Evolutionary conservation across 495 filamentous ascomycete species (phyloP).

Genomic region (Penicillium riverlandense): DNA sequence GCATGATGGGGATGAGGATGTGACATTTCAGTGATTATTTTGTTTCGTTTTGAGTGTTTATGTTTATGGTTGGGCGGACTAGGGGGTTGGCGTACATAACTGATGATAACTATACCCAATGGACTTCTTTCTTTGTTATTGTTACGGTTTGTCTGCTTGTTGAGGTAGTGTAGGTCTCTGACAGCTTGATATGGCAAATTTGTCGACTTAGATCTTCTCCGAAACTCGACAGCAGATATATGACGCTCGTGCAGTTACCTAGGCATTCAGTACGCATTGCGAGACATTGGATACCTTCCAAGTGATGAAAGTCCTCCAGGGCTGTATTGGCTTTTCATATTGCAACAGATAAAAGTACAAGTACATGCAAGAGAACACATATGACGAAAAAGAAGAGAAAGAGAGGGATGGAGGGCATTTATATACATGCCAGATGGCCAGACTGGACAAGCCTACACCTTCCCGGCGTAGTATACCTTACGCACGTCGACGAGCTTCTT

Average conservation of each 20-base stretch:
- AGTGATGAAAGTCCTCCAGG: no score
- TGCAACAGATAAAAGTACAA: constrained; percentile 13
- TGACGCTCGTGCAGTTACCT: no score
- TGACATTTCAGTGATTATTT: constrained; percentile 24
- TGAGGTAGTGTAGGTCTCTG: no score
- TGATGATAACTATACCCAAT: background rate
- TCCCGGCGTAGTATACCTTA: constrained; percentile 94
- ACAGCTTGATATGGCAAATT: no score
- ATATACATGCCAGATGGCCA: constrained; percentile 31
- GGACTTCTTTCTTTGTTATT: no score
- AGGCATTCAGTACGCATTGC: no score
- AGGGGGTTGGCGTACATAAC: no score
- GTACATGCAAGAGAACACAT: constrained; percentile 24
- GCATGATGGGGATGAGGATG: constrained; percentile 24
- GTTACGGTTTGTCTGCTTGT: no score
- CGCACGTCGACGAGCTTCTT: constrained; percentile 93
- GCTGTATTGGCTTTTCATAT: background rate
- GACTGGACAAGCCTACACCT: constrained; percentile 37
- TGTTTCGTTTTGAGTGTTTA: constrained; percentile 1
- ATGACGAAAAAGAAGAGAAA: constrained; percentile 19
- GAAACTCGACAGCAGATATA: no score
- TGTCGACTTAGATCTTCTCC: no score
- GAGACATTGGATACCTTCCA: no score
- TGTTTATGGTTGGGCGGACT: background rate
- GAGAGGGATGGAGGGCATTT: constrained; percentile 22